These are phyloP conservation scores for Ceratocystis cubensis DNA, from an alignment of 2,329 filamentous ascomycete genomes.

Conservation along the genomic window DNA sequence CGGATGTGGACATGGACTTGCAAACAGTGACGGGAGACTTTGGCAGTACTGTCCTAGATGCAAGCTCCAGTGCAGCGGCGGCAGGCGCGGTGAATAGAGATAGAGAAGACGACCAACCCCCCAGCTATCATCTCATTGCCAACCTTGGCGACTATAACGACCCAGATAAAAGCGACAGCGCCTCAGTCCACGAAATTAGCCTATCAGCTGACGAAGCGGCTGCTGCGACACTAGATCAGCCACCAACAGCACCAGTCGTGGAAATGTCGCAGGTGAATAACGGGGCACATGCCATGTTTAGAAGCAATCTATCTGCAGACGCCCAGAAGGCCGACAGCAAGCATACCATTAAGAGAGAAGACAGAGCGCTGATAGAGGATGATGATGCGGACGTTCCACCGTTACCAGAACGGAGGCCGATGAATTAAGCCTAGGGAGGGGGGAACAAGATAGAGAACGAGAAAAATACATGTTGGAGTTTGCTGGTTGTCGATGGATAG, in stretches of 20 bases:
- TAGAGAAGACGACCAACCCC: neutral
- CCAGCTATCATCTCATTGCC: neutral
- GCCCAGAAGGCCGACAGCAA: neutral
- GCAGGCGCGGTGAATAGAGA: too few relatives aligned
- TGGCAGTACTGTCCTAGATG: too few relatives aligned
- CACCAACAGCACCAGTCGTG: neutral
- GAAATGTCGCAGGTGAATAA: constrained; percentile 13
- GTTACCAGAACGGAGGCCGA: constrained; percentile 15
- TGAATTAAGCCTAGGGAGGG: neutral
- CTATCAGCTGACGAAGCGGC: neutral
- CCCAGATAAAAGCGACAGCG: neutral
- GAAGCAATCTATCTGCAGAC: neutral
- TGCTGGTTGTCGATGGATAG: too few relatives aligned
- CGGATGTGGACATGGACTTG: neutral
- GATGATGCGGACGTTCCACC: constrained; percentile 10
- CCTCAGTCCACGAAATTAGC: neutral
- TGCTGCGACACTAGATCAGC: neutral
- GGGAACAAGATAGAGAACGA: neutral
- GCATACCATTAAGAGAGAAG: neutral
- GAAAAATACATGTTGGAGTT: neutral
- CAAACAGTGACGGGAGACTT: neutral
- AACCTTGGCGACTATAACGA: neutral
- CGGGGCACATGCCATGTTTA: neutral
- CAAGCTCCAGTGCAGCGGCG: too few relatives aligned
- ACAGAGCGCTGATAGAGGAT: neutral